phyloP scores from a whole-genome alignment of 208 protist genomes.

The Porcisia hertigi region DNA sequence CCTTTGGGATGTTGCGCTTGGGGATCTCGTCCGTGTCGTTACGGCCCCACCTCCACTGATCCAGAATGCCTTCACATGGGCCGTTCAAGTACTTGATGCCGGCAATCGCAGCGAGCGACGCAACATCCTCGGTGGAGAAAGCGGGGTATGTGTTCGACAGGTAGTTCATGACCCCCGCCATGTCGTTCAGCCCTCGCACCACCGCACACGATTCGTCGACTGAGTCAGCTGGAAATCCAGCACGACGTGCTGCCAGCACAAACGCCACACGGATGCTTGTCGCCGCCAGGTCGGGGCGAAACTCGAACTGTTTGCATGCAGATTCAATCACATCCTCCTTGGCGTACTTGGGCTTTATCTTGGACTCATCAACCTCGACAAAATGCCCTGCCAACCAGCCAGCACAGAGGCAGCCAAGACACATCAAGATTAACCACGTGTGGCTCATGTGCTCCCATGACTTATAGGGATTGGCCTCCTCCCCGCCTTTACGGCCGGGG shows the following conservation, averaged over 20 bases:
- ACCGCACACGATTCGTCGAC: slow-evolving; percentile 84
- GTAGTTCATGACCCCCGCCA: slow-evolving; percentile 75
- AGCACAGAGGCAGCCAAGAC: slow-evolving; percentile 70
- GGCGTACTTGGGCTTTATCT: slow-evolving; percentile 66
- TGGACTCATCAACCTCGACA: slow-evolving; percentile 77
- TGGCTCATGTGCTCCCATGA: slow-evolving; percentile 88
- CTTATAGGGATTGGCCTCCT: slow-evolving; percentile 84
- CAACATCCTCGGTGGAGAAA: slow-evolving; percentile 71
- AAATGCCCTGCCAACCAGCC: slow-evolving; percentile 67
- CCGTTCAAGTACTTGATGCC: slow-evolving; percentile 73
- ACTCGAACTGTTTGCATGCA: slow-evolving; percentile 69
- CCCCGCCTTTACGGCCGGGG: slow-evolving; percentile 35
- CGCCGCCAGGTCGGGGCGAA: slow-evolving; percentile 78
- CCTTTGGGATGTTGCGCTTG: slow-evolving; percentile 43
- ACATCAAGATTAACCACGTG: slow-evolving; percentile 84
- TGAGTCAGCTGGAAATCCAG: slow-evolving; percentile 56
- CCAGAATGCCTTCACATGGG: slow-evolving; percentile 54
- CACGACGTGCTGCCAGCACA: slow-evolving; percentile 77
- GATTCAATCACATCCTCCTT: slow-evolving; percentile 58
- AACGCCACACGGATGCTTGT: slow-evolving; percentile 81
- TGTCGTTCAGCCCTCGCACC: slow-evolving; percentile 61
- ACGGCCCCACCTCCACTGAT: slow-evolving; percentile 76
- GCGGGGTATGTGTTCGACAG: slow-evolving; percentile 43
- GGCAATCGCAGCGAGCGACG: slow-evolving; percentile 68
- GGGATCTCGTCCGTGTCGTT: slow-evolving; percentile 73